Base-by-base conservation (phyloP, 192 early-diverging fungal species). In the Backusella mclennaniae region DNA sequence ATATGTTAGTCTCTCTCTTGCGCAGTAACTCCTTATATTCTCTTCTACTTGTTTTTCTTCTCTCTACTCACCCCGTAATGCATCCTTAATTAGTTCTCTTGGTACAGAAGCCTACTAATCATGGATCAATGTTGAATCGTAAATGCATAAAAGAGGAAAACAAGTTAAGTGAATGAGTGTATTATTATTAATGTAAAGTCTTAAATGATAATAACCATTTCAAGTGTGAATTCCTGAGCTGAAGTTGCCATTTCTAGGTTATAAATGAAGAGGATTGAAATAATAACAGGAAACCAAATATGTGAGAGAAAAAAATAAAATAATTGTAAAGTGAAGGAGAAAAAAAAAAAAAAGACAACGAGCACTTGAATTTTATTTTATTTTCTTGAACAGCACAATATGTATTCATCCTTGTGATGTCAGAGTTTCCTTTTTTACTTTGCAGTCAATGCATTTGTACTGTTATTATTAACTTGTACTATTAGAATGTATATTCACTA, bases 31-130 rank as follows among this genome's bases (percentile, higher is more conserved):
- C 23, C n/a, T 11, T 56, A 9, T 63, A 14, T 63, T 63, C n/a
- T 14, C n/a, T 63, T 63, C 12, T 29, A 11, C 19, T 59, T 63
- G 4, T 63, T 26, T 29, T 26, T 63, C 1, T 36, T 72, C 21
- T 49, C 33, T 39, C 33, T 69, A 42, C 26, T 69, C 78, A 86
- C 85, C 85, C 46, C 79, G 77, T 44, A 86, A 67, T 21, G 82
- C 80, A 75, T 84, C 83, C 36, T 79, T 73, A 1, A 86, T 66
- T 17, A 76, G 41, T 12, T 38, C 66, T 56, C 53, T 82, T 31
- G 80, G 79, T n/a, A 84, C 83, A 3, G 80, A 39, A 69, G 76
- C 74, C 70, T 77, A 74, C 56, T 63, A 23, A 63, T 29, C 56
- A 63, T 0, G 12, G 56, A 63, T 63, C 56, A 63, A 14, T 23